Percentiles rank a stretch among this genome's conserved stretches.
These are phyloP conservation scores for Acacia melanoxylon DNA, from an alignment of 306 rosid genomes.

Conservation along the genomic window DNA sequence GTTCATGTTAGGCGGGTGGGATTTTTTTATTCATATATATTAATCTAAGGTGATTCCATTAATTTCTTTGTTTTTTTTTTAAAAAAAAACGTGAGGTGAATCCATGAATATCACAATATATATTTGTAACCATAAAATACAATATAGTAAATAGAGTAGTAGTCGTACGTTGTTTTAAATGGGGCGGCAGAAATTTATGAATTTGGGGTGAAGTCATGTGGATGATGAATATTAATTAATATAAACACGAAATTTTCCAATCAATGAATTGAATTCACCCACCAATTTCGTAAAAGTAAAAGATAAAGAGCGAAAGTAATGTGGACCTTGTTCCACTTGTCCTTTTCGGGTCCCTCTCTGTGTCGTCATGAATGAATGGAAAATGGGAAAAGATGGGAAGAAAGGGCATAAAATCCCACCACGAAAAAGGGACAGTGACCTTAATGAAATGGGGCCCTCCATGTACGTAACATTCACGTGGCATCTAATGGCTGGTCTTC, in stretches of 20 bases:
- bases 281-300: slow-evolving; percentile 21
- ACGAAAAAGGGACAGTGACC: slow-evolving; percentile 33
- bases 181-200: background rate
- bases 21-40: no score
- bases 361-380: slow-evolving; percentile 33
- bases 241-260: background rate
- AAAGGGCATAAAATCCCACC: slow-evolving; percentile 33
- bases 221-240: background rate
- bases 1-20: background rate
- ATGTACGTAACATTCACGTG: slow-evolving; percentile 49
- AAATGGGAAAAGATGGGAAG: slow-evolving; percentile 34
- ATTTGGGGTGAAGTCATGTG: background rate
- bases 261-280: background rate
- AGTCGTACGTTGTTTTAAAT: background rate
- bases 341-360: slow-evolving; percentile 12
- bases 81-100: background rate
- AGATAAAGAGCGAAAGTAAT: slow-evolving; percentile 18
- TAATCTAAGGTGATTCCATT: no score
- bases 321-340: slow-evolving; percentile 30
- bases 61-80: no score
- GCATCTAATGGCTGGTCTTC: slow-evolving; percentile 19
- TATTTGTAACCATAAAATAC: background rate
- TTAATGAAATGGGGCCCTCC: slow-evolving; percentile 46
- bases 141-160: no score
- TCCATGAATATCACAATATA: background rate